Evolutionary conservation across 2,329 filamentous ascomycete species (phyloP).

Genomic region (Calonectria pseudoturangicola): DNA sequence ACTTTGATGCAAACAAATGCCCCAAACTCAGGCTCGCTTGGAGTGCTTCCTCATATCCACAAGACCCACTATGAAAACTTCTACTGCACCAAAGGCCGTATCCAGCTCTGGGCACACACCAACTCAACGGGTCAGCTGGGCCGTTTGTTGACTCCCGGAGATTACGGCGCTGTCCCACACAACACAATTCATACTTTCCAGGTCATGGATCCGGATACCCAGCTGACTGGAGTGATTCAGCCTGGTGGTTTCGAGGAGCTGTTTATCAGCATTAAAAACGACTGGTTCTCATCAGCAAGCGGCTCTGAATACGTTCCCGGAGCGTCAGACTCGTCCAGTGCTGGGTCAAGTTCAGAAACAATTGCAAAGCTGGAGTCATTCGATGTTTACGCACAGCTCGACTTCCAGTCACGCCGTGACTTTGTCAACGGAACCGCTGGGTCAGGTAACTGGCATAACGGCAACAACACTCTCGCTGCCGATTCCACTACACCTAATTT

Average conservation of each 20-base stretch:
- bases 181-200: conserved; percentile 18
- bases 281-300: neutral
- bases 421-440: conserved; percentile 15
- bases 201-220: neutral
- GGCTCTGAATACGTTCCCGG: neutral
- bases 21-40: neutral
- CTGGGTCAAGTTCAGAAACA: neutral
- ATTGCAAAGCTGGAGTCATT: neutral
- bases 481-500: neutral
- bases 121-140: neutral
- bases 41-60: conserved; percentile 12
- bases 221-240: conserved; percentile 12
- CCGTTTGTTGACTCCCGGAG: neutral
- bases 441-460: conserved; percentile 13
- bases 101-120: conserved; percentile 7
- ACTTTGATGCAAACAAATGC: conserved; percentile 14
- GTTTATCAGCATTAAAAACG: neutral
- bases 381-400: neutral
- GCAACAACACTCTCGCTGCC: neutral
- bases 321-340: neutral
- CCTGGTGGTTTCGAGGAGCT: conserved; percentile 6
- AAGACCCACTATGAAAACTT: conserved; percentile 13
- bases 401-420: neutral
- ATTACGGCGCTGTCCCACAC: neutral
- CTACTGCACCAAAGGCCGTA: conserved; percentile 8